phyloP scores from a whole-genome alignment of 208 protist species.

The Leptomonas pyrrhocoris region DNA sequence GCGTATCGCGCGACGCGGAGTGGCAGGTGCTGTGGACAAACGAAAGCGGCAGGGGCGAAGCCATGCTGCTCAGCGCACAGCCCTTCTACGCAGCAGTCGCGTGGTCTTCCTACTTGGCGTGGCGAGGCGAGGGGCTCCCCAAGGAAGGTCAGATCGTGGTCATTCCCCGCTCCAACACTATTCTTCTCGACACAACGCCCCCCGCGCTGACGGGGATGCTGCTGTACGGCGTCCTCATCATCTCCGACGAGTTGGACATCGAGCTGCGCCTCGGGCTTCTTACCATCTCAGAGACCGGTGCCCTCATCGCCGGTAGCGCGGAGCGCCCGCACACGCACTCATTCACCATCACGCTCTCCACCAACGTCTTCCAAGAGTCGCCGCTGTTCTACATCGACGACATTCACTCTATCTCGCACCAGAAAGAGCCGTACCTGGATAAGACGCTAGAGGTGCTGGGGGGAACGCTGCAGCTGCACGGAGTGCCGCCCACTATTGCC shows the following conservation, averaged over 20 bases:
- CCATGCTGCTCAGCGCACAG: conserved; percentile 34
- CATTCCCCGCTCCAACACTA: conserved; percentile 26
- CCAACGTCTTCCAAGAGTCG: conserved; percentile 21
- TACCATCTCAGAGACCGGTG: conserved; percentile 31
- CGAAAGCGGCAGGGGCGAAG: conserved; percentile 26
- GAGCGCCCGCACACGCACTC: conserved; percentile 24
- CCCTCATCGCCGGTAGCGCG: conserved; percentile 37
- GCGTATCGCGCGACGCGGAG: conserved; percentile 20
- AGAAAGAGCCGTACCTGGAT: conserved; percentile 25
- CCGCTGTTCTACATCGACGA: conserved; percentile 23
- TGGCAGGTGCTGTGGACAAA: conserved; percentile 26
- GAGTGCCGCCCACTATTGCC: conserved; percentile 5
- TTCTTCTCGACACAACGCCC: conserved; percentile 50
- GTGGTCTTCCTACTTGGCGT: conserved; percentile 55
- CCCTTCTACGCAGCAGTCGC: conserved; percentile 43
- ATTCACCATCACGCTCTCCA: conserved; percentile 40
- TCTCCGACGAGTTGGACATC: conserved; percentile 37
- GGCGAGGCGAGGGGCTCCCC: conserved; percentile 33
- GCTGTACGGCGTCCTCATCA: conserved; percentile 45
- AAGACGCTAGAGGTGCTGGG: conserved; percentile 39
- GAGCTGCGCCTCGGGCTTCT: conserved; percentile 31
- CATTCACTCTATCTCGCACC: conserved; percentile 15
- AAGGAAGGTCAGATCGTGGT: conserved; percentile 28
- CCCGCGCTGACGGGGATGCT: conserved; percentile 33
- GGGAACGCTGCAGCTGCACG: conserved; percentile 48